Evolutionary conservation across 106 monocot genomes (phyloP).

Genomic region (Acorus gramineus): DNA sequence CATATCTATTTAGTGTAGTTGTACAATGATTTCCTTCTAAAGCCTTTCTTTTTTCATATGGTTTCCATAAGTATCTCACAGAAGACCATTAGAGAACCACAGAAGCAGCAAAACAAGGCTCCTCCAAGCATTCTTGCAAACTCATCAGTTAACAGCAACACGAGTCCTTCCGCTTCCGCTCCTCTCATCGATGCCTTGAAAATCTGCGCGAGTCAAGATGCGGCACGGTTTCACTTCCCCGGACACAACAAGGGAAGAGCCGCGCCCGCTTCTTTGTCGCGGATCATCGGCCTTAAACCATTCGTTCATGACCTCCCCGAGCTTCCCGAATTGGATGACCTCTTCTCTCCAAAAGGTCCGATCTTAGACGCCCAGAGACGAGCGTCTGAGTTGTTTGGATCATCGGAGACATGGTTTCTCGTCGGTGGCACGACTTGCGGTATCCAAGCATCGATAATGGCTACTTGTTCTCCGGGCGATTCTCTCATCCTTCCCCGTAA

Average conservation of each 20-base stretch:
- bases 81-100: too few species aligned
- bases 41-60: too few species aligned
- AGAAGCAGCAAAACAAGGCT: too few species aligned
- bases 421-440: conserved; percentile 84
- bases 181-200: conserved; percentile 58
- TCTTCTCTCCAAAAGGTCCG: conserved; percentile 70
- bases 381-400: conserved; percentile 66
- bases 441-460: conserved; percentile 80
- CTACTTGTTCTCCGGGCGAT: conserved; percentile 63
- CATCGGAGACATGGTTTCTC: conserved; percentile 78
- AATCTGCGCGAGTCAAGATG: conserved; percentile 39
- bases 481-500: conserved; percentile 62
- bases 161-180: conserved; percentile 3
- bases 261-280: conserved; percentile 37
- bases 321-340: conserved; percentile 67
- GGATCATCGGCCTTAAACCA: conserved; percentile 24
- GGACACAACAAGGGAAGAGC: conserved; percentile 80
- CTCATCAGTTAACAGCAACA: too few species aligned
- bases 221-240: conserved; percentile 80
- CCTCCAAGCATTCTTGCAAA: too few species aligned
- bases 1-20: too few species aligned
- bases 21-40: too few species aligned
- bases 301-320: conserved; percentile 75
- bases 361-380: conserved; percentile 61
- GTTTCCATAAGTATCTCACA: too few species aligned